Evolutionary conservation across 23 red algal species (phyloP).

Genomic region (Gracilaria vermiculophylla): DNA sequence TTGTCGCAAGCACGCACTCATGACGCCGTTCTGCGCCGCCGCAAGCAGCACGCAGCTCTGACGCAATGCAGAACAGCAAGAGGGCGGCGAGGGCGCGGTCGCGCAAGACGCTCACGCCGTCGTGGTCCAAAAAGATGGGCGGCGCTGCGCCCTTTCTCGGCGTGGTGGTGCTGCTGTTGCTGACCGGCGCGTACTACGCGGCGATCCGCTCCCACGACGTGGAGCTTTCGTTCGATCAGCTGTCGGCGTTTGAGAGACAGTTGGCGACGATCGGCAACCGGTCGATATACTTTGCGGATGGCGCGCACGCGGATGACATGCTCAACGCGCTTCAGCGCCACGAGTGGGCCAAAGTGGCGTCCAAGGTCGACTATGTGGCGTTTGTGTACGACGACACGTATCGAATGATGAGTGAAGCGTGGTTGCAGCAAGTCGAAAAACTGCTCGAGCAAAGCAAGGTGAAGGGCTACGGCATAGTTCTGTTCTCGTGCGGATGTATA

Average conservation of each 20-base stretch:
- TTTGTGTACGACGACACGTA: conserved; percentile 55
- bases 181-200: conserved; percentile 31
- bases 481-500: conserved; percentile 57
- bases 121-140: neutral
- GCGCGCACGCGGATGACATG: conserved; percentile 13
- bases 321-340: conserved; percentile 13
- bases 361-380: conserved; percentile 49
- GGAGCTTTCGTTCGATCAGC: conserved; percentile 53
- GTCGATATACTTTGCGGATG: conserved; percentile 23
- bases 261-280: conserved; percentile 42
- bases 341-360: conserved; percentile 53
- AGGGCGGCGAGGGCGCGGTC: neutral
- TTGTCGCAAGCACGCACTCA: neutral
- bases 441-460: neutral
- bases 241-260: conserved; percentile 55
- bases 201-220: conserved; percentile 59
- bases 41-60: neutral
- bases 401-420: neutral
- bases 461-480: conserved; percentile 30
- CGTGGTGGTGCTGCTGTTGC: neutral
- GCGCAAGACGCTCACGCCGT: neutral
- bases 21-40: neutral
- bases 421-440: neutral
- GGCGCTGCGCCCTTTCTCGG: conserved; percentile 3
- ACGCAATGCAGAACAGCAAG: neutral